Percentiles rank a stretch among this genome's conserved stretches.
Evolutionary conservation across 106 monocot genomes (phyloP).

Genomic region (Triglochin maritima): DNA sequence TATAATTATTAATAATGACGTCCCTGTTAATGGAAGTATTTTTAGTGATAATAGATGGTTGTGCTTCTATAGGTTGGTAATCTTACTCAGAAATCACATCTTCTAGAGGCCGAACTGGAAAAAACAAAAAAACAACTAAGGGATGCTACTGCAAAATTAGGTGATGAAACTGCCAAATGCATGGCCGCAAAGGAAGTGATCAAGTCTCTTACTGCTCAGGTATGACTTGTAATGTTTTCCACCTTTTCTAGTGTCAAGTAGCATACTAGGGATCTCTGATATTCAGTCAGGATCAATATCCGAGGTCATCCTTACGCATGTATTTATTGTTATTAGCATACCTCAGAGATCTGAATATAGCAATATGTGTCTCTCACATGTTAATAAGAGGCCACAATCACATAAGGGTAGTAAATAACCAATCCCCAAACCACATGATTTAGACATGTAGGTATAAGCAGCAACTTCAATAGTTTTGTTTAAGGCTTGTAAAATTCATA

Average conservation of each 20-base stretch:
- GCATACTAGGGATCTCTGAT: neutral
- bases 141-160: conserved; percentile 16
- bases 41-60: too few species aligned
- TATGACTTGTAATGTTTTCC: conserved; percentile 2
- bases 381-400: too few species aligned
- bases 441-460: too few species aligned
- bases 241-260: neutral
- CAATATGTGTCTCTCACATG: too few species aligned
- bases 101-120: conserved; percentile 22
- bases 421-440: too few species aligned
- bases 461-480: too few species aligned
- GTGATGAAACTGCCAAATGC: conserved; percentile 27
- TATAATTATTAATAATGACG: neutral
- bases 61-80: conserved; percentile 15
- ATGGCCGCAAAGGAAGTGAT: conserved; percentile 35
- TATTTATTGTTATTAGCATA: too few species aligned
- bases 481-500: too few species aligned
- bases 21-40: neutral
- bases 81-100: conserved; percentile 20
- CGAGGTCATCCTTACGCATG: neutral
- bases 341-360: too few species aligned
- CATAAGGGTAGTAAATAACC: too few species aligned
- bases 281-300: neutral
- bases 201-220: conserved; percentile 33
- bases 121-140: conserved; percentile 13